These are phyloP conservation scores for Emericellopsis terricola DNA, from an alignment of 495 filamentous ascomycete species.

Conservation along the genomic window DNA sequence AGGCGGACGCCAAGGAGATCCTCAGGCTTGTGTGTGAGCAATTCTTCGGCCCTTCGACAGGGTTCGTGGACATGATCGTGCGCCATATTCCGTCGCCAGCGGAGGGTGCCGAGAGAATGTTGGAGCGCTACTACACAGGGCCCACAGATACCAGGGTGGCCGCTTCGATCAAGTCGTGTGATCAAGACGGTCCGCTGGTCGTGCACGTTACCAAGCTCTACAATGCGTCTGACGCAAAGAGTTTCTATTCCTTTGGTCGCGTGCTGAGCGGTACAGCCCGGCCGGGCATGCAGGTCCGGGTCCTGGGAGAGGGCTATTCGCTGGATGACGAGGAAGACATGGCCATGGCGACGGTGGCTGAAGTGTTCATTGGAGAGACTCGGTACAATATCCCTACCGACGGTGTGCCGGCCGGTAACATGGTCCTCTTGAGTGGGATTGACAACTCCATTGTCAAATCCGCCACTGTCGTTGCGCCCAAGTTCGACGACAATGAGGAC, in stretches of 20 bases:
- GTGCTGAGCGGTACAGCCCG: constrained; percentile 86
- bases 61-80: constrained; percentile 91
- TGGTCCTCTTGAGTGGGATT: constrained; percentile 75
- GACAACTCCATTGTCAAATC: constrained; percentile 98
- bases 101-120: constrained; percentile 54
- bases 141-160: constrained; percentile 81
- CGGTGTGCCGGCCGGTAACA: constrained; percentile 90
- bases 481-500: constrained; percentile 70
- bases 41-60: constrained; percentile 79
- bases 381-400: constrained; percentile 81
- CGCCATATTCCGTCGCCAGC: constrained; percentile 79
- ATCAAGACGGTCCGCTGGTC: constrained; percentile 79
- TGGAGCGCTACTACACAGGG: constrained; percentile 83
- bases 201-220: constrained; percentile 88
- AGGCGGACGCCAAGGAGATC: constrained; percentile 72
- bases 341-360: constrained; percentile 70
- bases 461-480: constrained; percentile 77
- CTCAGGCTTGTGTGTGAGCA: constrained; percentile 82
- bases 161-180: constrained; percentile 59
- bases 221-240: constrained; percentile 68
- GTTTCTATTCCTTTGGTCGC: constrained; percentile 76
- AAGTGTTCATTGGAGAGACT: constrained; percentile 87
- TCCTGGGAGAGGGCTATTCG: constrained; percentile 89
- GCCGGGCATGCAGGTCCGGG: constrained; percentile 67
- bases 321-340: constrained; percentile 98